Evolutionary conservation across 192 early-diverging fungal genomes (phyloP).

Genomic region (Coemansia sp.): DNA sequence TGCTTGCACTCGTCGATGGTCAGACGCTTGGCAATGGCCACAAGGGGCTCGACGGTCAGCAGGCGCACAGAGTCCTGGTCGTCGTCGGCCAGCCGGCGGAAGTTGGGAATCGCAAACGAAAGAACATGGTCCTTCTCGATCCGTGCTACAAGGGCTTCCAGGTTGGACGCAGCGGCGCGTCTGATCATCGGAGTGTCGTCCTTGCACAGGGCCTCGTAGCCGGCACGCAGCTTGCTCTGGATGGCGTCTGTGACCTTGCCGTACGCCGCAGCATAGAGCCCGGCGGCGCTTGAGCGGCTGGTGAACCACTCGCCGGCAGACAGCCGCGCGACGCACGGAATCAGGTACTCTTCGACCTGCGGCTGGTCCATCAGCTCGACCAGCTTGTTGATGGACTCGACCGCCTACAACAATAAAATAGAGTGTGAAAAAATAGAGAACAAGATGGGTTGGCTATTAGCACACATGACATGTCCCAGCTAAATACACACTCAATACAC

Average conservation of each 20-base stretch:
- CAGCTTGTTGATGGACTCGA: slow-evolving; percentile 89
- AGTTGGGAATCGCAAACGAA: slow-evolving; percentile 81
- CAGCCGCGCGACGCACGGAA: slow-evolving; percentile 91
- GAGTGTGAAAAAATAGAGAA: neutral
- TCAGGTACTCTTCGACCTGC: slow-evolving; percentile 86
- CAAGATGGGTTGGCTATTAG: no score
- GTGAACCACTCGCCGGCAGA: slow-evolving; percentile 98
- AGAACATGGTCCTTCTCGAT: slow-evolving; percentile 67
- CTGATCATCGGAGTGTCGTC: slow-evolving; percentile 99
- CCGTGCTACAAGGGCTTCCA: slow-evolving; percentile 35
- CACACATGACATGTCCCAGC: neutral
- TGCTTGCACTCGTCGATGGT: slow-evolving; percentile 74
- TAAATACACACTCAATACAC: slow-evolving; percentile 5
- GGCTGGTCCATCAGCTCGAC: slow-evolving; percentile 66
- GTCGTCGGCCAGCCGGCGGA: slow-evolving; percentile 80
- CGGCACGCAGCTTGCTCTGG: slow-evolving; percentile 83
- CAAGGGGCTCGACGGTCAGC: slow-evolving; percentile 87
- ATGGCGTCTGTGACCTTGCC: slow-evolving; percentile 64
- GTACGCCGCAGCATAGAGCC: slow-evolving; percentile 88
- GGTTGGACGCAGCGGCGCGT: slow-evolving; percentile 80
- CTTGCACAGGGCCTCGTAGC: slow-evolving; percentile 78
- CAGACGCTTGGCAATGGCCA: slow-evolving; percentile 83
- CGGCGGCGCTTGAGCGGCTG: slow-evolving; percentile 88
- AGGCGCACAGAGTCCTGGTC: slow-evolving; percentile 97
- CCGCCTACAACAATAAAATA: no score